Conservation (phyloP, 2,329 filamentous ascomycete species). For the Pezicula neosporulosa region DNA sequence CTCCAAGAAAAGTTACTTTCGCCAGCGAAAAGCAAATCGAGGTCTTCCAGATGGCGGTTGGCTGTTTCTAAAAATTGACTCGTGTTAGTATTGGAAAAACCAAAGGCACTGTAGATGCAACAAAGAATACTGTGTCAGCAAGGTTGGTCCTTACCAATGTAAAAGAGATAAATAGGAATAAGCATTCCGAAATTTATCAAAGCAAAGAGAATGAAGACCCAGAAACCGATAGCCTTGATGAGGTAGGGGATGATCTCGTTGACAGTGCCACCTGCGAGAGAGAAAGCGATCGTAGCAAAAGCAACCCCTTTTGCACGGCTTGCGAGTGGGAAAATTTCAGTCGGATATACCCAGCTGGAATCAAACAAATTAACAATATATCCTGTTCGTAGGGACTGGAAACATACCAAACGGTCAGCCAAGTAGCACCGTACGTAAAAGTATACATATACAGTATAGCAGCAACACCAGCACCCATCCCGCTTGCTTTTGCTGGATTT, state of each 20-base stretch:
- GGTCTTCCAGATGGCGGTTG: constrained; percentile 21
- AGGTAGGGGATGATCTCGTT: constrained; percentile 28
- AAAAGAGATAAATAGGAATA: constrained; percentile 25
- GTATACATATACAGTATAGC: constrained; percentile 3
- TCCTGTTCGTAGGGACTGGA: background rate
- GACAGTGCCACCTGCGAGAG: constrained; percentile 9
- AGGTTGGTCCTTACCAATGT: constrained; percentile 12
- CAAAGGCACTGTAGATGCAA: no score
- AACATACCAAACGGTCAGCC: constrained; percentile 8
- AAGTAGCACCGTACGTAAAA: constrained; percentile 1
- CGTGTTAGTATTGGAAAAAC: no score
- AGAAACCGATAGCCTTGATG: constrained; percentile 26
- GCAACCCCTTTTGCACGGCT: constrained; percentile 71
- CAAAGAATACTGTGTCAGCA: background rate
- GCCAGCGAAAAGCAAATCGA: constrained; percentile 25
- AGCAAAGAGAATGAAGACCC: constrained; percentile 30
- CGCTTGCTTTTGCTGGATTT: constrained; percentile 5
- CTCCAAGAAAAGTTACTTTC: constrained; percentile 22
- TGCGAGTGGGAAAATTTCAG: constrained; percentile 69
- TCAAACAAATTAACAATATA: background rate
- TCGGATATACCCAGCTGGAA: constrained; percentile 54
- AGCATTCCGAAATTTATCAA: constrained; percentile 26
- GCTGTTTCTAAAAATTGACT: constrained; percentile 15
- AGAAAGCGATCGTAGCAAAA: constrained; percentile 30
- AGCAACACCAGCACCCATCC: constrained; percentile 4